These are phyloP conservation scores for Pestalotiopsis fici DNA, from an alignment of 2,329 filamentous ascomycete species.

Conservation along the genomic window DNA sequence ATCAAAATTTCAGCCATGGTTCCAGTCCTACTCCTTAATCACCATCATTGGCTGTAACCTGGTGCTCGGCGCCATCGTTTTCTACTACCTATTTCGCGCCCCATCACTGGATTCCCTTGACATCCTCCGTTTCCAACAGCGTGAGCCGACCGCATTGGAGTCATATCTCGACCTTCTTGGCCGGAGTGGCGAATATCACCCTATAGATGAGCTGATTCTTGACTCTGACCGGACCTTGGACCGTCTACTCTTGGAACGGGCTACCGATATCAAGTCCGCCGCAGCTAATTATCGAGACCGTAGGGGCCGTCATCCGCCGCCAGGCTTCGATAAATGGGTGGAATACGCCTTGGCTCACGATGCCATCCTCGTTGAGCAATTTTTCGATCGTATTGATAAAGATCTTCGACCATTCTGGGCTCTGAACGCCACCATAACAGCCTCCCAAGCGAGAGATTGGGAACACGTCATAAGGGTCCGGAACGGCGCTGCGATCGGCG, in stretches of 20 bases:
- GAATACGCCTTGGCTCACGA: slow-evolving; percentile 50
- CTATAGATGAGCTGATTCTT: slow-evolving; percentile 50
- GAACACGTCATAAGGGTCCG: slow-evolving; percentile 49
- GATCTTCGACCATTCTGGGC: slow-evolving; percentile 64
- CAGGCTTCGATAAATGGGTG: slow-evolving; percentile 64
- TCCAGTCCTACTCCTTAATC: too few species aligned
- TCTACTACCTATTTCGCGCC: too few species aligned
- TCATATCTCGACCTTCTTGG: too few species aligned
- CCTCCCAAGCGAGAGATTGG: slow-evolving; percentile 40
- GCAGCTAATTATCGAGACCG: slow-evolving; percentile 56
- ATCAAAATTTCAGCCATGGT: too few species aligned
- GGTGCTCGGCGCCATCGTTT: too few species aligned
- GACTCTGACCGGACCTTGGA: slow-evolving; percentile 47
- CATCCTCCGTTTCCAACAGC: too few species aligned
- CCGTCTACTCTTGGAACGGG: slow-evolving; percentile 42
- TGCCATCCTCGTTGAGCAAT: slow-evolving; percentile 61
- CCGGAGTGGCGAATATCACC: slow-evolving; percentile 31
- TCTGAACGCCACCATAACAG: slow-evolving; percentile 42
- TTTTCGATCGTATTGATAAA: slow-evolving; percentile 65
- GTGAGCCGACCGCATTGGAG: too few species aligned
- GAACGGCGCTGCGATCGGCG: slow-evolving; percentile 37
- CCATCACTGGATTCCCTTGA: too few species aligned
- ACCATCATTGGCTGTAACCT: too few species aligned
- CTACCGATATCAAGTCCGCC: slow-evolving; percentile 49
- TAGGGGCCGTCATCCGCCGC: slow-evolving; percentile 62